Evolutionary conservation across 495 filamentous ascomycete species (phyloP).

Genomic region (Lasiosphaeria ovina): DNA sequence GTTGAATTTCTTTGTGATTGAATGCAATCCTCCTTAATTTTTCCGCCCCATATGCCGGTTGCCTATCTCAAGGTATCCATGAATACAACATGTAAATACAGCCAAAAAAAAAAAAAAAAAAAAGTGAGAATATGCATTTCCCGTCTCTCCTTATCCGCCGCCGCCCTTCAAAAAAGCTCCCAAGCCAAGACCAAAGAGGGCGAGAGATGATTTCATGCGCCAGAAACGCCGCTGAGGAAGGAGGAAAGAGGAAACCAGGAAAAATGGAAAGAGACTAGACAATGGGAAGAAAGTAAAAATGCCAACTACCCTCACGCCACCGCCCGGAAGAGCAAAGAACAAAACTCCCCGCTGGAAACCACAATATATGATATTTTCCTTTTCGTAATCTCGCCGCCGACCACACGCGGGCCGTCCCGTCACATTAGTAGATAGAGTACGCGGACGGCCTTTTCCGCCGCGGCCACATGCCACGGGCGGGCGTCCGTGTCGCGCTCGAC

Average conservation of each 20-base stretch:
- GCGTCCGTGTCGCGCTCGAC: slow-evolving; percentile 60
- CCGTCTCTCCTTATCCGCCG: neutral
- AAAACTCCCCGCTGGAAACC: too few relatives aligned
- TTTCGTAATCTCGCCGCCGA: too few relatives aligned
- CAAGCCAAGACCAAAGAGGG: neutral
- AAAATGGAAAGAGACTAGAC: neutral
- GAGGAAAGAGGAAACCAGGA: neutral
- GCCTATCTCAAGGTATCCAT: neutral
- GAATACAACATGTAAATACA: neutral
- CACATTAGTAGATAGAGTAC: slow-evolving; percentile 58
- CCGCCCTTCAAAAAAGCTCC: neutral
- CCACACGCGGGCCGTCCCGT: neutral
- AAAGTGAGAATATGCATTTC: neutral
- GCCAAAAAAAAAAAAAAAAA: neutral
- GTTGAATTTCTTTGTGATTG: too few relatives aligned
- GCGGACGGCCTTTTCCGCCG: slow-evolving; percentile 65
- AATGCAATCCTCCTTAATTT: too few relatives aligned
- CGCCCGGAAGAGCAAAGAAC: too few relatives aligned
- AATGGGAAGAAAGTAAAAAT: neutral
- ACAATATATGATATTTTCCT: too few relatives aligned
- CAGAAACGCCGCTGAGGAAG: neutral
- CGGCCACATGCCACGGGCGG: slow-evolving; percentile 83
- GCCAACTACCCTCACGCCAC: too few relatives aligned
- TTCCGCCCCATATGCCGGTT: too few relatives aligned
- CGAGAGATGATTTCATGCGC: neutral